Evolutionary conservation across 73 alveolate genomes (phyloP).

Genomic region (Uronychia setigera): DNA sequence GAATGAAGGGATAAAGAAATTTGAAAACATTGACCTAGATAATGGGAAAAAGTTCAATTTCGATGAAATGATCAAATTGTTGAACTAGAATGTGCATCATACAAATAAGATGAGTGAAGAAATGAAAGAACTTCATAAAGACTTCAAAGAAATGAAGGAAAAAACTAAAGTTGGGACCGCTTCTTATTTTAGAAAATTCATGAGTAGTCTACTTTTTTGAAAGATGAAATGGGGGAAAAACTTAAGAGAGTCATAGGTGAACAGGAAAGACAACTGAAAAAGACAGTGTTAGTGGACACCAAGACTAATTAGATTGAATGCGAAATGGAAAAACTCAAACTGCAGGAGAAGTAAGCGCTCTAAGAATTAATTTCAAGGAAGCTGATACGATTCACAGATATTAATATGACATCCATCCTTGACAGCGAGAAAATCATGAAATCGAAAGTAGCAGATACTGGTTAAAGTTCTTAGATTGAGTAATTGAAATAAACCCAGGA

Average conservation of each 20-base stretch:
- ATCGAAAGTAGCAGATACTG: too few species aligned
- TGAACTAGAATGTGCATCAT: constrained; percentile 6
- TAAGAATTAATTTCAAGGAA: constrained; percentile 6
- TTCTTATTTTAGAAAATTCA: constrained; percentile 10
- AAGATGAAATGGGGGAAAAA: constrained; percentile 2
- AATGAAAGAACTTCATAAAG: not conserved
- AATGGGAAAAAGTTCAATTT: constrained; percentile 1
- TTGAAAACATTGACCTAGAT: not conserved
- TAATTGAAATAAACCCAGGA: not conserved
- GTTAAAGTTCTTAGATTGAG: not conserved
- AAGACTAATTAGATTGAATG: constrained; percentile 12
- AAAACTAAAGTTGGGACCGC: not conserved
- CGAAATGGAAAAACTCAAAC: constrained; percentile 33
- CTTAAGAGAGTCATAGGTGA: not conserved
- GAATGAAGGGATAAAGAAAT: not conserved
- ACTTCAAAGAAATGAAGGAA: not conserved
- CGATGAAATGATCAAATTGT: not conserved
- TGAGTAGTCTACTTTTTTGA: not conserved
- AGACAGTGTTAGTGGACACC: constrained; percentile 19
- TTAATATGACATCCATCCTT: not conserved
- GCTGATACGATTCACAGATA: constrained; percentile 24
- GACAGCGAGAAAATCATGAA: too few species aligned
- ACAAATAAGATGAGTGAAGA: constrained; percentile 7
- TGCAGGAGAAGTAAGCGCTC: constrained; percentile 29
- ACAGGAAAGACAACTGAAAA: constrained; percentile 18